phyloP scores from a whole-genome alignment of 352 stramenopile genomes.

The Blastocystis sp. region DNA sequence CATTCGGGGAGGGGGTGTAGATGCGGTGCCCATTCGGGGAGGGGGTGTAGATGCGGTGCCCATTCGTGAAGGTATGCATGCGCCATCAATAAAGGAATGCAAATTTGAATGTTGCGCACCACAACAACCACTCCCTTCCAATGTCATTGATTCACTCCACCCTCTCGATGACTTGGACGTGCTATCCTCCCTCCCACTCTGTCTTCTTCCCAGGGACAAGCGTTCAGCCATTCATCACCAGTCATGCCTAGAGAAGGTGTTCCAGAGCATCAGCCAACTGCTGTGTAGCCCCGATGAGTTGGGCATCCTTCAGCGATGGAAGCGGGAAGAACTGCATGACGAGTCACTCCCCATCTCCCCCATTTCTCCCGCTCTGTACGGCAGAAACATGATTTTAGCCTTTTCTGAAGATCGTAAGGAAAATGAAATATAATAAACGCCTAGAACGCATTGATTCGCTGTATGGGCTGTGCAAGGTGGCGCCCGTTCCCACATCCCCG shows the following conservation, averaged over 20 bases:
- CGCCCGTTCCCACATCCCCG: neutral
- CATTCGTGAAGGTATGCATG: too few species aligned
- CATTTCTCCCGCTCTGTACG: neutral
- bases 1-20: too few species aligned
- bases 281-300: neutral
- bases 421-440: neutral
- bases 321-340: neutral
- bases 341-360: neutral
- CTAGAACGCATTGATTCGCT: neutral
- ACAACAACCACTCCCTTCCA: too few species aligned
- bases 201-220: neutral
- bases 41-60: too few species aligned
- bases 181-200: neutral
- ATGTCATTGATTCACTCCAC: neutral
- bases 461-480: conserved; percentile 7
- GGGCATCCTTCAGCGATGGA: neutral
- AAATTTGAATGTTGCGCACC: too few species aligned
- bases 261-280: neutral
- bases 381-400: neutral
- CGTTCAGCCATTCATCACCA: neutral
- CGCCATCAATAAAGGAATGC: too few species aligned
- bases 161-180: neutral
- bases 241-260: neutral
- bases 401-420: neutral
- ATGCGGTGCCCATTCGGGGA: too few species aligned